A percentile compares a stretch with the other conserved stretches of the same genome.
phyloP scores from a whole-genome alignment of 1,139 yeast species.

The Hansenula anomala region DNA sequence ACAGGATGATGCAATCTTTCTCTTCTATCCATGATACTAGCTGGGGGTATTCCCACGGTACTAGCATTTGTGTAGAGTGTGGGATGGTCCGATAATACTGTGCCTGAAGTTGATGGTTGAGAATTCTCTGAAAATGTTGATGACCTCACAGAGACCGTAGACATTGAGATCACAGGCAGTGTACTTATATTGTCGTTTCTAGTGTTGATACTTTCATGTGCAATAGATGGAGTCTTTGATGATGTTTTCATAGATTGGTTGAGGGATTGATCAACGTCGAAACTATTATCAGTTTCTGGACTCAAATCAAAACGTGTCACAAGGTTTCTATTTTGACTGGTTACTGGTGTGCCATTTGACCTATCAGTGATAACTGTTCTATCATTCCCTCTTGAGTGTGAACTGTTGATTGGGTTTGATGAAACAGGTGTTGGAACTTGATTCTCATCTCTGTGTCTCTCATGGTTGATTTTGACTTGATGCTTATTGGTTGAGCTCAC shows the following conservation, averaged over 20 bases:
- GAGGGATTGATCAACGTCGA: background rate
- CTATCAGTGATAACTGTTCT: no score
- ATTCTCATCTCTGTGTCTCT: no score
- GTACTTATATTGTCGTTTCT: slow-evolving; percentile 40
- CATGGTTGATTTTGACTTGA: no score
- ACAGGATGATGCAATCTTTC: slow-evolving; percentile 9
- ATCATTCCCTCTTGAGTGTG: no score
- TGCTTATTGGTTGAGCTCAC: background rate
- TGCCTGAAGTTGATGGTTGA: slow-evolving; percentile 33
- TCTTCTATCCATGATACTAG: slow-evolving; percentile 51
- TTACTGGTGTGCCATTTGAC: no score
- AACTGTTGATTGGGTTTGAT: background rate
- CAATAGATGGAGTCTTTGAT: slow-evolving; percentile 8
- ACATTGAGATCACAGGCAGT: slow-evolving; percentile 46
- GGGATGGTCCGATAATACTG: slow-evolving; percentile 34
- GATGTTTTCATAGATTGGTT: background rate
- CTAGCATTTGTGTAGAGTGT: slow-evolving; percentile 57
- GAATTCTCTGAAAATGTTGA: slow-evolving; percentile 32
- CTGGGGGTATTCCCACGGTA: slow-evolving; percentile 61
- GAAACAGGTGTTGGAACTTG: background rate
- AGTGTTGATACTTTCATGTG: slow-evolving; percentile 10
- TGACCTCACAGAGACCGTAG: slow-evolving; percentile 38
- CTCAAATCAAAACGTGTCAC: background rate
- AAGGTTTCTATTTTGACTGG: background rate
- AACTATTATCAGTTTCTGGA: background rate